Evolutionary conservation across 768 basidiomycete genomes (phyloP).

Genomic region (Suillus decipiens): DNA sequence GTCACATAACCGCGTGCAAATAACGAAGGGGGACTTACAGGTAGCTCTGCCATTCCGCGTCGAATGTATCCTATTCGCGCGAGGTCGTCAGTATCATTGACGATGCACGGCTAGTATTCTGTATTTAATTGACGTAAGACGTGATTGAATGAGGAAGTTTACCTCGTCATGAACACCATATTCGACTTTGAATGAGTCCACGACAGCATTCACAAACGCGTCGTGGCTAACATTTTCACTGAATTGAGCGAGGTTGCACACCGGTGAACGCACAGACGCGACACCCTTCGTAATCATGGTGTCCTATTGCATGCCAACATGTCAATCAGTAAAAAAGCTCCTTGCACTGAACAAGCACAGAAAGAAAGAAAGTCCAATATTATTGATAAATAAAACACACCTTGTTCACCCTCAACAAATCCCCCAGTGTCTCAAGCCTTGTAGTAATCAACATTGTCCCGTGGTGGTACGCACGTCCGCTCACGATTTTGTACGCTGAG

Average conservation of each 20-base stretch:
- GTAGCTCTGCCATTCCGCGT: constrained; percentile 72
- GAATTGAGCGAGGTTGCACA: constrained; percentile 74
- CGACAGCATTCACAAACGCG: constrained; percentile 67
- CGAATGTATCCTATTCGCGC: constrained; percentile 59
- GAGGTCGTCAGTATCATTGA: constrained; percentile 49
- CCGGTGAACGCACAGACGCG: constrained; percentile 89
- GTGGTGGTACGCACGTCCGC: constrained; percentile 91
- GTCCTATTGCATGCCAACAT: constrained; percentile 46
- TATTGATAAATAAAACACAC: constrained; percentile 39
- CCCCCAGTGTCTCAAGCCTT: constrained; percentile 66
- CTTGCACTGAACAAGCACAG: not conserved
- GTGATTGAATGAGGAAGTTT: not conserved
- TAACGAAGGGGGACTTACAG: constrained; percentile 42
- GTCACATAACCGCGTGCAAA: not conserved
- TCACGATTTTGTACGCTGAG: constrained; percentile 95
- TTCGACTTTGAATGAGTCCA: constrained; percentile 63
- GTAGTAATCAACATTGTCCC: constrained; percentile 98
- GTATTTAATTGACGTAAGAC: constrained; percentile 1
- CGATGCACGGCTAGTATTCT: constrained; percentile 37
- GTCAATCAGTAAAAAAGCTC: not conserved
- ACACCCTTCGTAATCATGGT: constrained; percentile 85
- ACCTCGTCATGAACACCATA: constrained; percentile 47
- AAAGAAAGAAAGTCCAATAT: not conserved
- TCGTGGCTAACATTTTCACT: constrained; percentile 59
- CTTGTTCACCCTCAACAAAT: constrained; percentile 66